Evolutionary conservation across 2,329 filamentous ascomycete genomes (phyloP).

Genomic region (Allantophomopsis cytisporea): DNA sequence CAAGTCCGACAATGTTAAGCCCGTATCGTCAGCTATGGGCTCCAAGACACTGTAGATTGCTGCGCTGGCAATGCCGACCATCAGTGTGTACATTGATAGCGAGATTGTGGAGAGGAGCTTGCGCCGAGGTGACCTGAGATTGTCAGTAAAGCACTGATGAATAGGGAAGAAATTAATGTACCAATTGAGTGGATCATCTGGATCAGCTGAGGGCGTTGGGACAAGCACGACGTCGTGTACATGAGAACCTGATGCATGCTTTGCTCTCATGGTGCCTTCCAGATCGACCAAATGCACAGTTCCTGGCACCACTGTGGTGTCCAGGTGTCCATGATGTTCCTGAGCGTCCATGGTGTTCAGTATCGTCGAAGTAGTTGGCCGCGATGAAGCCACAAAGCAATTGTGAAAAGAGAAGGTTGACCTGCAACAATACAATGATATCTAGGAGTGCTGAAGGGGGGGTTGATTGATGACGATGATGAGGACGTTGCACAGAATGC

Average conservation of each 20-base stretch:
- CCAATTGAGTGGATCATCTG: conserved; percentile 22
- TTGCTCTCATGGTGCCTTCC: conserved; percentile 5
- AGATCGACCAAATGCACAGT: conserved; percentile 10
- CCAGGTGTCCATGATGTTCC: neutral
- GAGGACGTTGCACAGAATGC: too few relatives aligned
- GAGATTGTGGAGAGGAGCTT: neutral
- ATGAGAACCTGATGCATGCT: conserved; percentile 9
- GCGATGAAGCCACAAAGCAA: too few relatives aligned
- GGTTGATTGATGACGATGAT: too few relatives aligned
- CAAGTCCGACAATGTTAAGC: conserved; percentile 18
- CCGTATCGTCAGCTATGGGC: conserved; percentile 21
- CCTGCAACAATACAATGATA: too few relatives aligned
- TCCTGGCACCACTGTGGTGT: conserved; percentile 7
- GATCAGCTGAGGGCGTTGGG: conserved; percentile 15
- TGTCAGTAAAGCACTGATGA: conserved; percentile 4
- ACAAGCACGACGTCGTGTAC: conserved; percentile 18
- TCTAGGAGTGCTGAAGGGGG: too few relatives aligned
- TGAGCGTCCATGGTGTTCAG: neutral
- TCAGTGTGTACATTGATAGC: neutral
- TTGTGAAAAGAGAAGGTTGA: too few relatives aligned
- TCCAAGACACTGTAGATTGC: conserved; percentile 24
- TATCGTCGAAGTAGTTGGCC: too few relatives aligned
- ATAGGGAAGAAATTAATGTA: conserved; percentile 21
- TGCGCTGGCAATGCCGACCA: conserved; percentile 20
- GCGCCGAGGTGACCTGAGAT: neutral